phyloP scores from a whole-genome alignment of 139 green algal species.

The Desmodesmus armatus region DNA sequence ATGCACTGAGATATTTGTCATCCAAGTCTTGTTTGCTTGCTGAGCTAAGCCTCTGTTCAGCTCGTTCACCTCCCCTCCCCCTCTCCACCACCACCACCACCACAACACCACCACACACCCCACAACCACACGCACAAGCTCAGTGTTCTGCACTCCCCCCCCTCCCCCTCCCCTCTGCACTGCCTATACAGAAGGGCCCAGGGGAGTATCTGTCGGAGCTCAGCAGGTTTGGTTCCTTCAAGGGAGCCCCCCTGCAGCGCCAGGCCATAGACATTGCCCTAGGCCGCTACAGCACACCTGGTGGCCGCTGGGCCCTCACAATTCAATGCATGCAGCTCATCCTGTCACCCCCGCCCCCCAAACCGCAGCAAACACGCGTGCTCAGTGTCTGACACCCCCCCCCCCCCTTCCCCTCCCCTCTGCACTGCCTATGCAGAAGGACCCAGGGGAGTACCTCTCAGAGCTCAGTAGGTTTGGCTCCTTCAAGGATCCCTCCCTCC shows the following conservation, averaged over 20 bases:
- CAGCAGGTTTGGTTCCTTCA: constrained; percentile 61
- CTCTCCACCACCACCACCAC: too few relatives aligned
- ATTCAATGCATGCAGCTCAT: constrained; percentile 77
- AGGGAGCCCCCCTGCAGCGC: constrained; percentile 48
- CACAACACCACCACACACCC: too few relatives aligned
- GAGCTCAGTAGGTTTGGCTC: constrained; percentile 79
- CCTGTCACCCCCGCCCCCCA: constrained; percentile 74
- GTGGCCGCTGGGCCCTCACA: constrained; percentile 65
- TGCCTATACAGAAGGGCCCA: constrained; percentile 93
- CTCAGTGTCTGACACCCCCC: too few relatives aligned
- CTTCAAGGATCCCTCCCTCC: constrained; percentile 48
- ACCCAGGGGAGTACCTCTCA: constrained; percentile 92
- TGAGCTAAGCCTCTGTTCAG: too few relatives aligned
- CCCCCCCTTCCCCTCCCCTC: too few relatives aligned
- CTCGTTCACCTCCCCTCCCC: too few relatives aligned
- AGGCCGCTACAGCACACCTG: constrained; percentile 70
- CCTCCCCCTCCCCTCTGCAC: too few relatives aligned
- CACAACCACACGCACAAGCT: too few relatives aligned
- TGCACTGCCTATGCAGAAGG: too few relatives aligned
- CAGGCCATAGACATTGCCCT: constrained; percentile 86
- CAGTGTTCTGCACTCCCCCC: too few relatives aligned
- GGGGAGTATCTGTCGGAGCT: constrained; percentile 92
- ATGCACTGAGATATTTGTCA: background rate
- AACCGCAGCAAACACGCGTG: too few relatives aligned
- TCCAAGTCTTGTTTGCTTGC: too few relatives aligned